Evolutionary conservation across 805 yeast species (phyloP).

Genomic region (Kodamaea sagamina): DNA sequence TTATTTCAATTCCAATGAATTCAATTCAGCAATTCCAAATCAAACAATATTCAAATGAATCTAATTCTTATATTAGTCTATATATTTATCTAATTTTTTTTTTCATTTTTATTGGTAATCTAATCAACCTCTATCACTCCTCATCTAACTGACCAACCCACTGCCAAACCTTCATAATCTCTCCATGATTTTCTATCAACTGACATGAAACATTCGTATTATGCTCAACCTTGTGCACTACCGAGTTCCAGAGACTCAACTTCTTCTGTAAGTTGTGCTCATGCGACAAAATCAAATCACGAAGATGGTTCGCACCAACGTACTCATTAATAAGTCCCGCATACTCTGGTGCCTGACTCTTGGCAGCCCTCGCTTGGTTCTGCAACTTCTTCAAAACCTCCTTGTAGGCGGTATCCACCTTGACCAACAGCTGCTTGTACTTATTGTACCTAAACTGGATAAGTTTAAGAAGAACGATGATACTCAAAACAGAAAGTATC

Average conservation of each 20-base stretch:
- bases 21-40: no score
- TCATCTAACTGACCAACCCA: constrained; percentile 57
- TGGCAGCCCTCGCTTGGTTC: constrained; percentile 37
- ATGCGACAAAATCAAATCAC: constrained; percentile 58
- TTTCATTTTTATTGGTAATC: no score
- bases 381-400: constrained; percentile 54
- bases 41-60: no score
- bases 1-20: no score
- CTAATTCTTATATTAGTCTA: no score
- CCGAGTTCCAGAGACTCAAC: constrained; percentile 58
- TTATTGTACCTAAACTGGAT: constrained; percentile 37
- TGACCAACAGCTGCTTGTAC: constrained; percentile 39
- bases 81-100: no score
- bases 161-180: constrained; percentile 84
- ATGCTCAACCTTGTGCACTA: constrained; percentile 57
- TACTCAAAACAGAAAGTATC: constrained; percentile 19
- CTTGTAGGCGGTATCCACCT: constrained; percentile 47
- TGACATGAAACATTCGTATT: constrained; percentile 65
- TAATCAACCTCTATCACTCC: not conserved
- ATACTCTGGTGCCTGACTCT: constrained; percentile 21
- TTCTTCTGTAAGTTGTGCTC: constrained; percentile 37
- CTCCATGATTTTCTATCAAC: constrained; percentile 78
- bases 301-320: constrained; percentile 68
- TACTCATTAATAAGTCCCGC: constrained; percentile 40
- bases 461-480: constrained; percentile 22